Percentiles rank a stretch among this genome's conserved stretches.
These are phyloP conservation scores for Angomonas deanei DNA, from an alignment of 208 protist species.

Conservation along the genomic window DNA sequence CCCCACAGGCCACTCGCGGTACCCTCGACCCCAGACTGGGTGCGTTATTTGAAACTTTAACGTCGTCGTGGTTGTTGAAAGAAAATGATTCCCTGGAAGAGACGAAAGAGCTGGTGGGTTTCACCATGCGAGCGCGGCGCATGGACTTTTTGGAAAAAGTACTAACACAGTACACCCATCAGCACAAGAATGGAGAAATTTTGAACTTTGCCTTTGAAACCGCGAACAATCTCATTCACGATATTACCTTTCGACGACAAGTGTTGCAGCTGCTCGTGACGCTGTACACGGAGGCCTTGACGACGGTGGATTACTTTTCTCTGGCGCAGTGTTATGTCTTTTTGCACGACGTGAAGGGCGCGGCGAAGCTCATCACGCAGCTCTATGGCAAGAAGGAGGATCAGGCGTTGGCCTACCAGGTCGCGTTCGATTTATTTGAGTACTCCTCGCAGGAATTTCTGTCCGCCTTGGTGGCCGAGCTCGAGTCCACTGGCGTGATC, in stretches of 20 bases:
- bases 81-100: slow-evolving; percentile 53
- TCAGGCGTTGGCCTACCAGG: slow-evolving; percentile 70
- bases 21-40: slow-evolving; percentile 76
- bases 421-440: slow-evolving; percentile 88
- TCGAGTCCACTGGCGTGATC: slow-evolving; percentile 17
- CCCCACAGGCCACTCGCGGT: slow-evolving; percentile 11
- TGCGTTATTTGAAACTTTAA: slow-evolving; percentile 70
- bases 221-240: slow-evolving; percentile 74
- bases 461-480: slow-evolving; percentile 38
- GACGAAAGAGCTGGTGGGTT: slow-evolving; percentile 86
- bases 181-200: slow-evolving; percentile 72
- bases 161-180: slow-evolving; percentile 28
- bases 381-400: slow-evolving; percentile 45
- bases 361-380: slow-evolving; percentile 72
- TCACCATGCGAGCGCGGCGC: slow-evolving; percentile 80
- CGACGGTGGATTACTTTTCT: slow-evolving; percentile 86
- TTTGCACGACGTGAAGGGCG: slow-evolving; percentile 83
- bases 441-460: slow-evolving; percentile 87
- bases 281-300: slow-evolving; percentile 69
- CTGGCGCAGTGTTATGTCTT: slow-evolving; percentile 94
- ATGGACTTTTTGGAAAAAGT: slow-evolving; percentile 86
- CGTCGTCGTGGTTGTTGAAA: slow-evolving; percentile 62
- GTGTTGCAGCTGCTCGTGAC: slow-evolving; percentile 85
- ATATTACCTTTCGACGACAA: slow-evolving; percentile 79
- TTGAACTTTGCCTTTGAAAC: slow-evolving; percentile 90